These are phyloP conservation scores for Tulasnella sp. DNA, from an alignment of 768 basidiomycete species.

Conservation along the genomic window DNA sequence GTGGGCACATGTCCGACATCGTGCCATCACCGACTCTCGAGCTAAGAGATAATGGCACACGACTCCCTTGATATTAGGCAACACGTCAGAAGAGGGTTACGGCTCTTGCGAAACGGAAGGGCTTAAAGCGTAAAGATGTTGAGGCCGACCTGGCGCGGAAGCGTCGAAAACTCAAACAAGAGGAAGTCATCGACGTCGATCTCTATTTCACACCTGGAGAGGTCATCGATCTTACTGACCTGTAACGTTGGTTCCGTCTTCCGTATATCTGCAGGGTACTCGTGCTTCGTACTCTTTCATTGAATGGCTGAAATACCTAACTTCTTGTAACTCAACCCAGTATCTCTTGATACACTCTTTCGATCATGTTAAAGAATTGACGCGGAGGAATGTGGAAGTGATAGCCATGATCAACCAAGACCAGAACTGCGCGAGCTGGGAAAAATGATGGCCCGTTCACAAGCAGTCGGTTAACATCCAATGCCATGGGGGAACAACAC, in stretches of 20 bases:
- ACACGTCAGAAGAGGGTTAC: not conserved
- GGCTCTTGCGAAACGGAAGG: not conserved
- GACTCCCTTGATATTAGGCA: not conserved
- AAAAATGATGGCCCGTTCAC: too few species aligned
- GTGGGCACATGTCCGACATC: not conserved
- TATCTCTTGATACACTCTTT: too few species aligned
- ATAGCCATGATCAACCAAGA: too few species aligned
- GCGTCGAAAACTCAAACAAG: not conserved
- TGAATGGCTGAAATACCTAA: too few species aligned
- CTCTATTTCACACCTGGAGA: not conserved
- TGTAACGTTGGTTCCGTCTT: not conserved
- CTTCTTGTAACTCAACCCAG: too few species aligned
- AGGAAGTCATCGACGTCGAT: not conserved
- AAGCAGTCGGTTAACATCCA: too few species aligned
- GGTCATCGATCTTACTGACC: not conserved
- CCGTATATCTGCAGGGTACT: too few species aligned
- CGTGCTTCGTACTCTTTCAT: too few species aligned
- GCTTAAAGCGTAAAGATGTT: not conserved
- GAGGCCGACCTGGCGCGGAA: not conserved
- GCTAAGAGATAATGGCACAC: not conserved
- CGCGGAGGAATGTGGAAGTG: too few species aligned
- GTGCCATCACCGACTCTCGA: not conserved
- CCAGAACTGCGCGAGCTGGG: too few species aligned
- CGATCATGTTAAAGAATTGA: too few species aligned
- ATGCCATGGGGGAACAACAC: too few species aligned